Base-by-base conservation (phyloP, 1,284 basidiomycete species). In the Hypsizygus ulmarius region DNA sequence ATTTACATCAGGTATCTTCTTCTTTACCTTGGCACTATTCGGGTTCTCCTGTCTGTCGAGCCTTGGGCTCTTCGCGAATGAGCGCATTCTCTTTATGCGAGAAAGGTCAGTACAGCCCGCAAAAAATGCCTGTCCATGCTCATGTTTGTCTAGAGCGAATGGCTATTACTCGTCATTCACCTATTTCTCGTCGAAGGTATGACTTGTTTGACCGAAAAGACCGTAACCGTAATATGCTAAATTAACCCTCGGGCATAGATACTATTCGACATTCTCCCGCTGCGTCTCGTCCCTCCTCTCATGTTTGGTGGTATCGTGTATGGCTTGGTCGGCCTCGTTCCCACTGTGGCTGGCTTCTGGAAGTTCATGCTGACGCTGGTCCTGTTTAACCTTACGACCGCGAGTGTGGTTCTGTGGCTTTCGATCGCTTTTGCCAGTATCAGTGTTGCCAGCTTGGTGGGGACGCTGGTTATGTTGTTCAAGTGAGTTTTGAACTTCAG, bases 21-120 rank as follows among this genome's bases (percentile, higher is more conserved):
- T 98, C 76, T 98, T 99, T 69, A 89, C 93, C 10, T 75, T 99
- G 12, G 86, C 94, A 1, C 73, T 98, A 6, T 98, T 99, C 59
- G 96, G 94, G 0, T 98, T 99, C 72, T 95, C 95, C 10, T 95
- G 92, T 61, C 68, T 99, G 44, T 94, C 93, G 3, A 96, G 93
- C 51, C 69, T 98, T 44, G 90, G 91, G 5, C 70, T 97, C 39
- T 98, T 98, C 64, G 90, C 94, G 3, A 92, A 91, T 59, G 96
- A 99, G 65, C 80, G 96, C 14, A 86, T 97, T 52, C 69, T 98
- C 35, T 99, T 97, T 72, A 97, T 97, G 80, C 82, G 96, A 16
- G 96, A 99, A 70, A 79, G 94, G 90, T 93, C 56, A 39, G 76
- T 49, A 34, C 19, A 18, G 43, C 45, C 40, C 35, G 35, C 33